phyloP scores from a whole-genome alignment of 805 yeast species.

The Monosporozyma aerobia region DNA sequence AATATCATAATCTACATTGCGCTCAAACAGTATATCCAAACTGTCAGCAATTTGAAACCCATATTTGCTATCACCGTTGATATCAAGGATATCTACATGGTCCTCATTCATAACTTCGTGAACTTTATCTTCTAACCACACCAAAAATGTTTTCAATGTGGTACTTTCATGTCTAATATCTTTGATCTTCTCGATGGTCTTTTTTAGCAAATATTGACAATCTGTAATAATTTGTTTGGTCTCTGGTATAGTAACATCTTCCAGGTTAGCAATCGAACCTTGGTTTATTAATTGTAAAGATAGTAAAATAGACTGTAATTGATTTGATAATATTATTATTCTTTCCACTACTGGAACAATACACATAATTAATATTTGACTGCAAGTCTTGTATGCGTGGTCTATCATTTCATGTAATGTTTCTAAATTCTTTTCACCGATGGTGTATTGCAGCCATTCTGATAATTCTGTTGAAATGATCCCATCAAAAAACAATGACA shows the following conservation, averaged over 20 bases:
- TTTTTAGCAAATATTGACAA: conserved; percentile 7
- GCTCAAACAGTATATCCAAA: conserved; percentile 2
- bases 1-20: background rate
- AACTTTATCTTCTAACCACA: conserved; percentile 18
- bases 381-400: conserved; percentile 40
- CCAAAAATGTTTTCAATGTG: conserved; percentile 9
- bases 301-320: conserved; percentile 5
- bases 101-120: conserved; percentile 15
- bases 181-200: conserved; percentile 7
- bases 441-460: conserved; percentile 54
- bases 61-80: conserved; percentile 4
- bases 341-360: conserved; percentile 50
- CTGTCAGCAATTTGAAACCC: conserved; percentile 7
- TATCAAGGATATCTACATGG: conserved; percentile 6
- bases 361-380: conserved; percentile 40
- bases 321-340: conserved; percentile 33
- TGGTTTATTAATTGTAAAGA: background rate
- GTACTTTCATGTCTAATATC: conserved; percentile 10
- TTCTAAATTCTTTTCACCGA: conserved; percentile 58
- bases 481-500: conserved; percentile 35
- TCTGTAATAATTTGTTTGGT: background rate
- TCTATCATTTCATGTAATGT: conserved; percentile 46
- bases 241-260: background rate
- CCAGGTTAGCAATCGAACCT: background rate
- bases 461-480: conserved; percentile 39